Base-by-base conservation (phyloP, 805 yeast species). In the Metschnikowia lochheadii region DNA sequence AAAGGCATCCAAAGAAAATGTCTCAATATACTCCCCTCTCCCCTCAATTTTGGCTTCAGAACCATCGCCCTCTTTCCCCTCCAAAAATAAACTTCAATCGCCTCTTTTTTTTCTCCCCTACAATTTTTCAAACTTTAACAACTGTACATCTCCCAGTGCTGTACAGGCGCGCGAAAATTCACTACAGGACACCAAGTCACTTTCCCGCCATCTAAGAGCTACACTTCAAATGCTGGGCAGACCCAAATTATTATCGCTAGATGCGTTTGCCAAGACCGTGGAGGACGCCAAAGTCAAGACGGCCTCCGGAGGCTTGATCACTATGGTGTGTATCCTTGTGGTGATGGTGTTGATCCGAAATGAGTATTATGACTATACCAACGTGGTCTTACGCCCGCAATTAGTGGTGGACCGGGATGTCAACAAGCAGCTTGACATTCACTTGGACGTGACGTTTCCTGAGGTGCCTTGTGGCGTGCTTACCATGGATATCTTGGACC, bases 261-360 rank as follows among this genome's bases (percentile, higher is more conserved):
- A 91, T 68, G 96, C 92, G n/a, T 91, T 92, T 64, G 80, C 96
- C 29, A 92, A 91, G 69, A 88, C 97, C 5, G 91, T 89, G 34
- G 98, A 92, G 63, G 99, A 94, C 66, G 95, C 96, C 7, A 80
- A 88, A 46, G 81, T 94, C 53, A 83, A 87, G 55, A 94, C 99
- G 3, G 78, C 92, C 5, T 78, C 92, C 7, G 99, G 99, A 48
- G 99, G 97, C 2, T 60, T 89, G 26, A 87, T 94, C 61, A 89
- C 98, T 2, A 61, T 94, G 39, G 70, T 81, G 2, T 86, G 97
- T 61, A 61, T 82, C 2, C 46, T 82, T 5, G 73, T 87, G 2
- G 83, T 89, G 15, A 49, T 85, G 20, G 58, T 85, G 47, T 74
- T 94, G 53, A 70, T 90, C 45, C 51, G 83, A 31, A 82, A 82